Evolutionary conservation across 2,329 filamentous ascomycete genomes (phyloP).

Genomic region (Ceratocystis diversiconidia): DNA sequence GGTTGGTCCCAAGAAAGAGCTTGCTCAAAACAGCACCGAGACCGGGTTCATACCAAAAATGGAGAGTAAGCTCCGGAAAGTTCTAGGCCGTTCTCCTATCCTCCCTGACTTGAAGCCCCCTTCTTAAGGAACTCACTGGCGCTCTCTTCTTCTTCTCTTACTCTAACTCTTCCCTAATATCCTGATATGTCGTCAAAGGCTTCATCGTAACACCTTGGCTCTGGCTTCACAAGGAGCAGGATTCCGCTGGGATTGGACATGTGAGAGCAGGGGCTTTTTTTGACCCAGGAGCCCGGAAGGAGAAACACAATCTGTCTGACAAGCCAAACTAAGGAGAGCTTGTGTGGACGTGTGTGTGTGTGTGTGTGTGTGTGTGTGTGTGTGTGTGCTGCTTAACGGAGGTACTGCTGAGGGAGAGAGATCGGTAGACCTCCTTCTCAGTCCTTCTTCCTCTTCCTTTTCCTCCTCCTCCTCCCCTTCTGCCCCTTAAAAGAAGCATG

Average conservation of each 20-base stretch:
- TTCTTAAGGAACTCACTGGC: background rate
- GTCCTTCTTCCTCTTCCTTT: too few species aligned
- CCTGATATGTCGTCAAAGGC: background rate
- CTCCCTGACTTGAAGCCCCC: background rate
- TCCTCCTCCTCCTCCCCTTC: background rate
- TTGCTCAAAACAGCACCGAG: background rate
- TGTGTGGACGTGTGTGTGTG: background rate
- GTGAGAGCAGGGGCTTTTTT: slow-evolving; percentile 5
- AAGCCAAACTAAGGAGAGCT: background rate
- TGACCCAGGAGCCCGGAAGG: slow-evolving; percentile 3
- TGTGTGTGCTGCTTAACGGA: background rate
- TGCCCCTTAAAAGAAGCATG: background rate
- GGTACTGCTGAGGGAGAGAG: too few species aligned
- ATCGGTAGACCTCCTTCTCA: too few species aligned
- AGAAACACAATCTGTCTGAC: slow-evolving; percentile 3
- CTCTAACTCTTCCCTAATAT: background rate
- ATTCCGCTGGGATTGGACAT: slow-evolving; percentile 5
- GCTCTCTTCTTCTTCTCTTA: background rate
- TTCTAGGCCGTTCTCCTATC: background rate
- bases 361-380: background rate
- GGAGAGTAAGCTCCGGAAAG: background rate
- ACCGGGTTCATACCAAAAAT: background rate
- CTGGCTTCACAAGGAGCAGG: background rate
- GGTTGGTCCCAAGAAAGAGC: background rate
- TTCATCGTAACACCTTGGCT: background rate